phyloP scores from a whole-genome alignment of 179 eudicot genomes.

The Pouteria campechiana region DNA sequence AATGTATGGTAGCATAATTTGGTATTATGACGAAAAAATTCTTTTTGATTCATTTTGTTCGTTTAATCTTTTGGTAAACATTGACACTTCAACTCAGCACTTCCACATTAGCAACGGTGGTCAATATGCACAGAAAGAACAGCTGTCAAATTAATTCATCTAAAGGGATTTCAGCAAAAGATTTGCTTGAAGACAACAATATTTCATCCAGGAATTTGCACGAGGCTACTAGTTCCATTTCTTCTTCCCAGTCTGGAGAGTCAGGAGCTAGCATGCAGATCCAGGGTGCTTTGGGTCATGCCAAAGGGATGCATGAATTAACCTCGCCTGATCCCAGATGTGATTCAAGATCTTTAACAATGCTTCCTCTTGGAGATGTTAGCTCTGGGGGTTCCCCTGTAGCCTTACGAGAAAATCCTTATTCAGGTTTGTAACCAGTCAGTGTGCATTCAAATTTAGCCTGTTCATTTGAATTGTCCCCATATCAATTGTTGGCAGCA shows the following conservation, averaged over 20 bases:
- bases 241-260: slow-evolving; percentile 14
- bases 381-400: slow-evolving; percentile 12
- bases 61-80: slow-evolving; percentile 3
- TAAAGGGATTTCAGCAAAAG: slow-evolving; percentile 6
- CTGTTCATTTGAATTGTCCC: no score
- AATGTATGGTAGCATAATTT: no score
- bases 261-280: slow-evolving; percentile 9
- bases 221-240: slow-evolving; percentile 13
- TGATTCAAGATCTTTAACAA: slow-evolving; percentile 18
- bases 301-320: slow-evolving; percentile 6
- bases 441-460: no score
- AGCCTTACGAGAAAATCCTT: slow-evolving; percentile 11
- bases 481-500: no score
- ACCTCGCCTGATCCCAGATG: slow-evolving; percentile 6
- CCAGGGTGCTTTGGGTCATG: slow-evolving; percentile 16
- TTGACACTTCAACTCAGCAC: slow-evolving; percentile 30
- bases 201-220: slow-evolving; percentile 7
- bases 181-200: slow-evolving; percentile 15
- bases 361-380: slow-evolving; percentile 11
- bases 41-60: not conserved
- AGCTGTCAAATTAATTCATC: slow-evolving; percentile 7
- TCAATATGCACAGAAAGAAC: slow-evolving; percentile 4
- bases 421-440: no score
- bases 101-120: slow-evolving; percentile 19
- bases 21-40: not conserved